These are phyloP conservation scores for Stenocarpella maydis DNA, from an alignment of 2,329 filamentous ascomycete species.

Conservation along the genomic window DNA sequence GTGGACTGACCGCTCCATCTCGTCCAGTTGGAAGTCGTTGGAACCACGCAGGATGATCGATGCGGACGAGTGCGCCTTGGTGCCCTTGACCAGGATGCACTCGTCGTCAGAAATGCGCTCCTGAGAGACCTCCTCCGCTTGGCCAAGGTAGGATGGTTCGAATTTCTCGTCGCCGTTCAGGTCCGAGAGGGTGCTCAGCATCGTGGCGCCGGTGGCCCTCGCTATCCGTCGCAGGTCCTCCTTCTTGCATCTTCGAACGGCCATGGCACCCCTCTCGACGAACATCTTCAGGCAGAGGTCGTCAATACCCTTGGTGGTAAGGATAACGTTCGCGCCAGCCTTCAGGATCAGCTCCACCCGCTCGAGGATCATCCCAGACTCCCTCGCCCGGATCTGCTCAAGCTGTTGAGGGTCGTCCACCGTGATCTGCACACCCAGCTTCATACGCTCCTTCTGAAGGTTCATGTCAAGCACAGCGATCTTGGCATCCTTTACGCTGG, in stretches of 20 bases:
- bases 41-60: constrained; percentile 95
- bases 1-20: constrained; percentile 99
- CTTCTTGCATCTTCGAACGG: constrained; percentile 96
- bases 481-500: constrained; percentile 89
- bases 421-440: constrained; percentile 97
- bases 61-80: constrained; percentile 91
- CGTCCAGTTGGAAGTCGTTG: constrained; percentile 96
- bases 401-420: constrained; percentile 97
- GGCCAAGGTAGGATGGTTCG: constrained; percentile 85
- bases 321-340: constrained; percentile 92
- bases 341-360: constrained; percentile 97
- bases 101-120: constrained; percentile 99
- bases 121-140: constrained; percentile 96
- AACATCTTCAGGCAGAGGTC: constrained; percentile 95
- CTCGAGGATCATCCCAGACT: constrained; percentile 92
- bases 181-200: constrained; percentile 93
- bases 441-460: constrained; percentile 98
- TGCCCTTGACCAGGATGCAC: constrained; percentile 95
- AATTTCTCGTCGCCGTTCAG: constrained; percentile 98
- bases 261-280: constrained; percentile 94
- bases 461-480: constrained; percentile 99
- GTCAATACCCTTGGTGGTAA: constrained; percentile 99
- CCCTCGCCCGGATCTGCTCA: constrained; percentile 93
- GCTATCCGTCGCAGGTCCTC: constrained; percentile 96
- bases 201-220: constrained; percentile 91